Evolutionary conservation across 2,329 filamentous ascomycete genomes (phyloP), one percentile per base, ranked within the genome.

Genomic region (Cercospora brassicicola): DNA sequence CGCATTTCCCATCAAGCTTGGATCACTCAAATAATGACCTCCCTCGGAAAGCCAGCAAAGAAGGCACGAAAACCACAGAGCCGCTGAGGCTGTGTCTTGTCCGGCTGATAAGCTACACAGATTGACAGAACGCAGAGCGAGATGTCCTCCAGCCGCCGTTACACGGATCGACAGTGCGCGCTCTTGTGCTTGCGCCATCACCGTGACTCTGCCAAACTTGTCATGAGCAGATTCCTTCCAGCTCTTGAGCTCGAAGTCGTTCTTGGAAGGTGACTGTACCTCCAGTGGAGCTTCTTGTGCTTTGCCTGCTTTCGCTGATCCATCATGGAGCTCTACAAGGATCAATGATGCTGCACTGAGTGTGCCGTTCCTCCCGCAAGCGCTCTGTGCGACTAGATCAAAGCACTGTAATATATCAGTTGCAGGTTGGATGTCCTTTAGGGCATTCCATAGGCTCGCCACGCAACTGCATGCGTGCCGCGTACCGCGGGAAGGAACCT

Each of bases 351-450:
- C 36, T 31, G 59, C 59, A 61, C 15, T 23, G 31, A 18, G 7
- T 42, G 59, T 65, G 62, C 66, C 64, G 62, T 70, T 23, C 28
- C 59, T 69, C 15, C 69, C 69, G 67, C 62, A 71, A 71, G 69
- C 69, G 69, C 69, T 68, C 36, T 67, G 69, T 71, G 65, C 39
- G 18, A 65, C 69, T 6, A 59, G 62, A 62, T 53, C 63, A 53
- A 68, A 59, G 62, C 61, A 66, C 30, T 45, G 45, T 63, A 64
- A 70, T 64, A 66, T 64, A 33, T 53, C 65, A 63, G 39, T 6
- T 59, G 36, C 59, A 51, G 59, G 59, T 51, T 59, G 59, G 65
- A 61, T 57, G 51, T 51, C 48, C 51, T 20, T 55, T 39, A 57
- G 20, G 45, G 33, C 62, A 53, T 45, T 55, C 63, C 65, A 70